phyloP scores from a whole-genome alignment of 352 stramenopile genomes.

The Globisporangium iwayamae region DNA sequence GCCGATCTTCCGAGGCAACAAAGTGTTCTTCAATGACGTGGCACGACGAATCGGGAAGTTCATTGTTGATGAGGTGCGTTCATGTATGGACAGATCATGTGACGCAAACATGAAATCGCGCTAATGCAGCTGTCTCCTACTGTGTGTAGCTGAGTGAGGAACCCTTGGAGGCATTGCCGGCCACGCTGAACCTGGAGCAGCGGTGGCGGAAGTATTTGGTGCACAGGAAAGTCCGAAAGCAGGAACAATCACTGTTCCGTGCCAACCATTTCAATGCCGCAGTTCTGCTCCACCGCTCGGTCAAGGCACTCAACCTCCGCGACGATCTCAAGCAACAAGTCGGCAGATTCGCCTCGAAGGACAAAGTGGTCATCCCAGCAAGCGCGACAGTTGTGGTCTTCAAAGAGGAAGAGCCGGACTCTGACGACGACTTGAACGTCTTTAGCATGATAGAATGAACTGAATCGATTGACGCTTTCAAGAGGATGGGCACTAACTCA shows the following conservation, averaged over 20 bases:
- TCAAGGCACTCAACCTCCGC: conserved; percentile 49
- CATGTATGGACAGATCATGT: not conserved
- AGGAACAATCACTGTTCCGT: conserved; percentile 42
- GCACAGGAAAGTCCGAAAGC: conserved; percentile 48
- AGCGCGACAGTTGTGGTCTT: not conserved
- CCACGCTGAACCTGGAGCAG: conserved; percentile 52
- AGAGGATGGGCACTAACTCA: no score
- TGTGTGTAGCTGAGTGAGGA: conserved; percentile 41
- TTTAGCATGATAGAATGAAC: not conserved
- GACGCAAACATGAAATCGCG: not conserved
- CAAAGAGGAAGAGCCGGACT: not conserved
- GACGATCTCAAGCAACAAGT: conserved; percentile 48
- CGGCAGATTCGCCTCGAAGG: conserved; percentile 22
- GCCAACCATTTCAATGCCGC: conserved; percentile 56
- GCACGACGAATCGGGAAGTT: conserved; percentile 50
- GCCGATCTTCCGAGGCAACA: conserved; percentile 52
- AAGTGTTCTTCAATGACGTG: conserved; percentile 70
- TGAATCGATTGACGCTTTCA: no score
- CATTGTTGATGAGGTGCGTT: conserved; percentile 46
- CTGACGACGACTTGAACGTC: conserved; percentile 2
- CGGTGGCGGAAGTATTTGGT: conserved; percentile 53
- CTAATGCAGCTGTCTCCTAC: no score
- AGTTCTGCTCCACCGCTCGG: conserved; percentile 38
- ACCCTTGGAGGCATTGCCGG: conserved; percentile 41
- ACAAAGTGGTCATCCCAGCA: not conserved